Conservation (phyloP, 306 rosid species). For the Trifolium subterraneum region DNA sequence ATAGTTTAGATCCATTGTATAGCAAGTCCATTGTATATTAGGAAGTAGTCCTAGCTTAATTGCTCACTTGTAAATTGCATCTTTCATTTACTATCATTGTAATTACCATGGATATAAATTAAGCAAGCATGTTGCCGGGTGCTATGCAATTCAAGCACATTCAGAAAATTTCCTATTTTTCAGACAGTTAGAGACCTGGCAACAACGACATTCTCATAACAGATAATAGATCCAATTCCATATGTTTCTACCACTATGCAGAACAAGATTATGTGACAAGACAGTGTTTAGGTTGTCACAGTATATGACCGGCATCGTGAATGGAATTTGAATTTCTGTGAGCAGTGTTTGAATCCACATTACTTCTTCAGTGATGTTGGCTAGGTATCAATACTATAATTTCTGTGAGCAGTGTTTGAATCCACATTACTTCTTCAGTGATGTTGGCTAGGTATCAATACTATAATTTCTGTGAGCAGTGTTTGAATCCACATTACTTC, state of each 20-base stretch:
- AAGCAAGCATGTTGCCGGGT: too few species aligned
- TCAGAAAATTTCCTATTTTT: too few species aligned
- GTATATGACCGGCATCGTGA: background rate
- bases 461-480: background rate
- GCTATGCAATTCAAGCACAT: too few species aligned
- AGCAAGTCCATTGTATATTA: too few species aligned
- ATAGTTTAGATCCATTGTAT: too few species aligned
- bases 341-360: background rate
- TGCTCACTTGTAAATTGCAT: too few species aligned
- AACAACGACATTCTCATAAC: too few species aligned
- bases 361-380: background rate
- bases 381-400: background rate
- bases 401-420: background rate
- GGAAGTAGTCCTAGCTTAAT: too few species aligned
- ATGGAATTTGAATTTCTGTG: background rate
- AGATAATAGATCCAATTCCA: background rate
- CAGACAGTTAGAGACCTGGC: too few species aligned
- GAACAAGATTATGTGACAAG: background rate
- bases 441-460: background rate
- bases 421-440: background rate
- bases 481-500: background rate
- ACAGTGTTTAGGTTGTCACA: background rate
- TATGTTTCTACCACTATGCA: background rate
- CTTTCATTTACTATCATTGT: too few species aligned
- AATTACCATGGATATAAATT: too few species aligned